Conservation (phyloP, 2,329 filamentous ascomycete species). For the Epichloe hybrida region DNA sequence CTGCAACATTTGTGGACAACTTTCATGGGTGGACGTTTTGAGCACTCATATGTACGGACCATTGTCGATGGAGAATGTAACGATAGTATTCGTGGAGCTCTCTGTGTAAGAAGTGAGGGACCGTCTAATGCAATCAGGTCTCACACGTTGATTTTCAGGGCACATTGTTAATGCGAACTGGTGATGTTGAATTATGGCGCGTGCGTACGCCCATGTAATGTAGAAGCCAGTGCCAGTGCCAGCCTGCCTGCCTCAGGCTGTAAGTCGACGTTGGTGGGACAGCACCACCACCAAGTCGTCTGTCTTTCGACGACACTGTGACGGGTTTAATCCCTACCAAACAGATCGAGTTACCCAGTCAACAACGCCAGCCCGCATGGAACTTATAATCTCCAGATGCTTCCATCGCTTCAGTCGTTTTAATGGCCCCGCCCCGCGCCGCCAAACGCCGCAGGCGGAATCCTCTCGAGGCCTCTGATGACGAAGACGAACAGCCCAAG, state of each 20-base stretch:
- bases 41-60: neutral
- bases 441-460: constrained; percentile 47
- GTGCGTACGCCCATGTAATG: too few relatives aligned
- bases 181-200: too few relatives aligned
- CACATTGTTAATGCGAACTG: too few relatives aligned
- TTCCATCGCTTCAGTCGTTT: constrained; percentile 13
- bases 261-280: too few relatives aligned
- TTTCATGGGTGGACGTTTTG: constrained; percentile 52
- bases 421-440: constrained; percentile 44
- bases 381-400: constrained; percentile 14
- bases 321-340: neutral
- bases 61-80: neutral
- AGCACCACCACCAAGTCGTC: too few relatives aligned
- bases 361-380: constrained; percentile 8
- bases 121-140: too few relatives aligned
- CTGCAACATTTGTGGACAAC: constrained; percentile 58
- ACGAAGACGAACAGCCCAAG: constrained; percentile 31
- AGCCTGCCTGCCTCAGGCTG: too few relatives aligned
- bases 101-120: too few relatives aligned
- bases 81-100: too few relatives aligned
- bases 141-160: too few relatives aligned
- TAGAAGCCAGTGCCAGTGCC: too few relatives aligned
- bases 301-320: neutral
- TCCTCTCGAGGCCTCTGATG: constrained; percentile 34
- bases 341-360: neutral